Base-by-base conservation (phyloP, 768 basidiomycete genomes). In the Suillus placidus region DNA sequence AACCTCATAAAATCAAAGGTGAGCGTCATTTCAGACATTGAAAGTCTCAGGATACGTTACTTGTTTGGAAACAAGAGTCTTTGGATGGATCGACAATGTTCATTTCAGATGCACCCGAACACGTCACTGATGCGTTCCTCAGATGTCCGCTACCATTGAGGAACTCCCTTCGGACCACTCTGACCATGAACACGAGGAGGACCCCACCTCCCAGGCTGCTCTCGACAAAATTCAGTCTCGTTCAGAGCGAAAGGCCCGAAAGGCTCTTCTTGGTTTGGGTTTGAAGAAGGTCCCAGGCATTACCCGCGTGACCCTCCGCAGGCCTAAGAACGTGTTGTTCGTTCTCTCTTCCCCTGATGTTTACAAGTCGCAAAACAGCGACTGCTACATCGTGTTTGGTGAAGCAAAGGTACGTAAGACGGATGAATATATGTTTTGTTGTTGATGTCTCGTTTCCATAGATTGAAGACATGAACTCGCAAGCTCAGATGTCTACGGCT, bases 381-480 rank as follows among this genome's bases (percentile, higher is more conserved):
- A 99, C 81, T 94, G 92, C 80, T 98, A 99, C 85, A 94, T 99
- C 76, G 95, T 99, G 69, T 99, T 99, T 73, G 97, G 97, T 69
- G 97, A 99, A 84, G 96, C 93, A 63, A 95, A 95, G 88, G 91
- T 91, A 56, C 6, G 56, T 20, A 26, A 16, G n/a, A 43, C 26
- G n/a, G 42, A 18, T 18, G 35, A 3, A 26, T 55, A 30, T 55
- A 32, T 4, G 6, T 62, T 20, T 49, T 52, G 47, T 26, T 51
- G 38, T 30, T 49, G 3, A 55, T 43, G 10, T 42, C 18, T 20
- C 40, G 12, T 60, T 18, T 12, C 55, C 4, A n/a, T 68, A 93
- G 91, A 89, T 93, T 70, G 94, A 95, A 81, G 93, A 95, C 73
- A 90, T 92, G 87, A 93, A 90, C 80, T 84, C 88, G 20, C 87